Conservation (phyloP, 2,329 filamentous ascomycete genomes). For the Graphilbum ipis-grandicollis region DNA sequence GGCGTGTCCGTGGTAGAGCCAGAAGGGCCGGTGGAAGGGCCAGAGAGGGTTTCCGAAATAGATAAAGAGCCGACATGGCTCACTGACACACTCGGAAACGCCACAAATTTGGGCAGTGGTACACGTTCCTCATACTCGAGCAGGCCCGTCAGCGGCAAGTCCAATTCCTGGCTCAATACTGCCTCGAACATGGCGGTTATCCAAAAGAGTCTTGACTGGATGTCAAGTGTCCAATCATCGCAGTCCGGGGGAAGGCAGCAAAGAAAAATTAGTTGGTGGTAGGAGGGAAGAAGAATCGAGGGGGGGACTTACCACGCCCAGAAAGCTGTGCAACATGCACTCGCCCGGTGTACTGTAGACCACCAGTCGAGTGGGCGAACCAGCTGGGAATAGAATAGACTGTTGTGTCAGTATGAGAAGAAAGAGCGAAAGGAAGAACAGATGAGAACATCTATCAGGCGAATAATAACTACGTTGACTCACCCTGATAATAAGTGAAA, state of each 20-base stretch:
- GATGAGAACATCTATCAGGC: too few species aligned
- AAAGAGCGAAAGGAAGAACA: not conserved
- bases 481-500: slow-evolving; percentile 31
- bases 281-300: not conserved
- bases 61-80: too few species aligned
- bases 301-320: slow-evolving; percentile 21
- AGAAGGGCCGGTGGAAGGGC: not conserved
- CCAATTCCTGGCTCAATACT: slow-evolving; percentile 34
- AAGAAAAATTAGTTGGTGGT: not conserved
- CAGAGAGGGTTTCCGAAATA: too few species aligned
- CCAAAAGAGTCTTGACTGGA: slow-evolving; percentile 38
- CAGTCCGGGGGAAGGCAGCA: slow-evolving; percentile 21
- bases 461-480: too few species aligned
- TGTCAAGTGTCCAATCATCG: slow-evolving; percentile 35
- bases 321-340: slow-evolving; percentile 27
- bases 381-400: slow-evolving; percentile 25
- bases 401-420: not conserved
- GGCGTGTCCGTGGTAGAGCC: slow-evolving; percentile 11
- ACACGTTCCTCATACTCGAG: slow-evolving; percentile 31
- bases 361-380: slow-evolving; percentile 35
- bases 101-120: slow-evolving; percentile 30
- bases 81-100: slow-evolving; percentile 6
- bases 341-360: slow-evolving; percentile 33
- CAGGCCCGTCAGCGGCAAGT: slow-evolving; percentile 31
- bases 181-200: slow-evolving; percentile 37